These are phyloP conservation scores for Dictyophora rubrovolvata DNA, from an alignment of 768 basidiomycete species.

Conservation along the genomic window DNA sequence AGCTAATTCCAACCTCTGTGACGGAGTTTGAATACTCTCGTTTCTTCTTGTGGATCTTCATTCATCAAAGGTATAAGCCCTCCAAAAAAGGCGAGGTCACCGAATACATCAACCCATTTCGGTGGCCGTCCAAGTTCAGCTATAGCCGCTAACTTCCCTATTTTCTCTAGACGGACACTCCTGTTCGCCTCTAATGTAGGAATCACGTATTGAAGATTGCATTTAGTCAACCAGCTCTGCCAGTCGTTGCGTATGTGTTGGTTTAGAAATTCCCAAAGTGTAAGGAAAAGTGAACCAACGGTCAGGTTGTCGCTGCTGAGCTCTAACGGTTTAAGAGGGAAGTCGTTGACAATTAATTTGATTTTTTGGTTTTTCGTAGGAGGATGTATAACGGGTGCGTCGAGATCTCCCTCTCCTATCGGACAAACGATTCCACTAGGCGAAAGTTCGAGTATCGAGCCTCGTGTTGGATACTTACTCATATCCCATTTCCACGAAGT, in stretches of 20 bases:
- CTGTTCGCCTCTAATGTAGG: background rate
- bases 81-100: background rate
- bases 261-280: background rate
- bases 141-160: background rate
- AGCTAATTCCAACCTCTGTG: too few relatives aligned
- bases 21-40: background rate
- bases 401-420: background rate
- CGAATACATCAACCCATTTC: background rate
- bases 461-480: background rate
- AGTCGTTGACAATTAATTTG: background rate
- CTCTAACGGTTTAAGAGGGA: background rate
- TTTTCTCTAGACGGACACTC: background rate
- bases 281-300: background rate
- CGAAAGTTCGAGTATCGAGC: background rate
- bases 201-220: background rate
- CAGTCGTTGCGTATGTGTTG: background rate
- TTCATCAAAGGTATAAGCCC: background rate
- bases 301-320: background rate
- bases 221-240: background rate
- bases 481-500: background rate
- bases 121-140: background rate
- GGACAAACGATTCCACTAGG: background rate
- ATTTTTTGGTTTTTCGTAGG: background rate
- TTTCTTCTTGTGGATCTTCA: background rate
- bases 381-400: background rate